Percentiles rank a stretch among this genome's conserved stretches.
phyloP scores from a whole-genome alignment of 2,329 filamentous ascomycete genomes.

The Ciborinia camelliae region DNA sequence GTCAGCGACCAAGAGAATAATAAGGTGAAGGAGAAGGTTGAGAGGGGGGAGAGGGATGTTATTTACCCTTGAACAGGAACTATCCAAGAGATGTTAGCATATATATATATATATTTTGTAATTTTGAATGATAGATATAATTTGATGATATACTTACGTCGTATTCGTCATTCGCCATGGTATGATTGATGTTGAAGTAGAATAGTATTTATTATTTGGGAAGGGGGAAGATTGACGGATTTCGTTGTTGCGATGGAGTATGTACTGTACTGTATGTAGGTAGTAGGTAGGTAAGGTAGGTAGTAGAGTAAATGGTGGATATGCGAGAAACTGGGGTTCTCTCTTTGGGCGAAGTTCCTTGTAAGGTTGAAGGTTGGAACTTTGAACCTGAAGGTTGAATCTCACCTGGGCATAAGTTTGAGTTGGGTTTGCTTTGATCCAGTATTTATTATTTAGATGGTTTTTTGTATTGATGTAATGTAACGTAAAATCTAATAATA shows the following conservation, averaged over 20 bases:
- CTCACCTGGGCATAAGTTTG: too few relatives aligned
- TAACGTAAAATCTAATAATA: too few relatives aligned
- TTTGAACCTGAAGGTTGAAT: too few relatives aligned
- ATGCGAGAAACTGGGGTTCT: constrained; percentile 14
- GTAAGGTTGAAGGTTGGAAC: not conserved
- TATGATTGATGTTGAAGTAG: constrained; percentile 55
- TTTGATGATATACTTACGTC: constrained; percentile 65
- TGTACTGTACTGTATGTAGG: constrained; percentile 22
- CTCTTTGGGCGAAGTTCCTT: not conserved
- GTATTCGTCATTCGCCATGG: constrained; percentile 99
- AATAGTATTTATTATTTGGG: constrained; percentile 28
- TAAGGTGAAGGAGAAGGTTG: constrained; percentile 27
- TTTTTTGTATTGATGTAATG: too few relatives aligned
- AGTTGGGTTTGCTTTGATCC: too few relatives aligned
- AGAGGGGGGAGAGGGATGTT: constrained; percentile 25
- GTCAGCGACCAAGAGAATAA: constrained; percentile 35
- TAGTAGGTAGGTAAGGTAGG: too few relatives aligned
- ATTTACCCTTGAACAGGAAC: constrained; percentile 97
- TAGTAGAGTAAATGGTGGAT: too few relatives aligned
- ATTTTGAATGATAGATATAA: not conserved
- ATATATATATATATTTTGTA: constrained; percentile 25
- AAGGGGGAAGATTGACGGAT: constrained; percentile 13
- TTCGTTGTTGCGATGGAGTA: constrained; percentile 20
- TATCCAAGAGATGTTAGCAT: constrained; percentile 46
- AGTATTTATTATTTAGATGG: too few relatives aligned